These are phyloP conservation scores for Fusarium sp. DNA, from an alignment of 2,329 filamentous ascomycete genomes.

Conservation along the genomic window DNA sequence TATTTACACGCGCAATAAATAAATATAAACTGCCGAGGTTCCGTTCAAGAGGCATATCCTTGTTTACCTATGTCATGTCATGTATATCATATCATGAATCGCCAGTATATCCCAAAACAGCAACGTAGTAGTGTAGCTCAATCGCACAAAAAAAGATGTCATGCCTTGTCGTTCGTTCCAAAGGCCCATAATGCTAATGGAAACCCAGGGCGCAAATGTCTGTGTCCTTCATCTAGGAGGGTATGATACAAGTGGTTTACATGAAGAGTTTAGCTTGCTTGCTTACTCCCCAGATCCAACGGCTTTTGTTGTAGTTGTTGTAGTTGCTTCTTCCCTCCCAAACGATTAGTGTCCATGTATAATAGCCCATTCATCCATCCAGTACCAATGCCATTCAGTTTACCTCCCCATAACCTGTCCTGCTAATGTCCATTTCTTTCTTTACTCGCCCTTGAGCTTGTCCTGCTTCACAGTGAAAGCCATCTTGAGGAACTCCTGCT, in stretches of 20 bases:
- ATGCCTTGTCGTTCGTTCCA: slow-evolving; percentile 40
- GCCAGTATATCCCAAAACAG: slow-evolving; percentile 5
- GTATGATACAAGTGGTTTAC: slow-evolving; percentile 51
- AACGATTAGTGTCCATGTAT: slow-evolving; percentile 36
- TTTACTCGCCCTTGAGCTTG: slow-evolving; percentile 76
- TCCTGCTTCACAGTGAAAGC: slow-evolving; percentile 75
- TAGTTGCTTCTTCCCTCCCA: slow-evolving; percentile 36
- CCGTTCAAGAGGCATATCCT: slow-evolving; percentile 1
- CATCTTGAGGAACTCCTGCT: slow-evolving; percentile 81
- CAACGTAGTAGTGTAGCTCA: neutral
- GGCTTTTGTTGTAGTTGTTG: slow-evolving; percentile 18
- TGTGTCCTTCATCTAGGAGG: slow-evolving; percentile 45
- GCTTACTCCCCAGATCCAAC: slow-evolving; percentile 39
- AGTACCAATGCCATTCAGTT: slow-evolving; percentile 24
- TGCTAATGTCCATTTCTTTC: neutral
- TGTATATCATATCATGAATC: slow-evolving; percentile 1
- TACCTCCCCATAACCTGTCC: slow-evolving; percentile 13
- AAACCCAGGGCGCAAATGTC: slow-evolving; percentile 37
- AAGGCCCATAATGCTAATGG: slow-evolving; percentile 38
- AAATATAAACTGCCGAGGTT: neutral
- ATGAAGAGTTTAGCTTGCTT: slow-evolving; percentile 37
- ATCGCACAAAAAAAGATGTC: slow-evolving; percentile 33
- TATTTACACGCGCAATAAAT: neutral
- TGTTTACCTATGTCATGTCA: neutral
- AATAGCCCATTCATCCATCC: slow-evolving; percentile 12